Evolutionary conservation across 1,284 basidiomycete species (phyloP).

Genomic region (Apiotrichum veenhuisii): DNA sequence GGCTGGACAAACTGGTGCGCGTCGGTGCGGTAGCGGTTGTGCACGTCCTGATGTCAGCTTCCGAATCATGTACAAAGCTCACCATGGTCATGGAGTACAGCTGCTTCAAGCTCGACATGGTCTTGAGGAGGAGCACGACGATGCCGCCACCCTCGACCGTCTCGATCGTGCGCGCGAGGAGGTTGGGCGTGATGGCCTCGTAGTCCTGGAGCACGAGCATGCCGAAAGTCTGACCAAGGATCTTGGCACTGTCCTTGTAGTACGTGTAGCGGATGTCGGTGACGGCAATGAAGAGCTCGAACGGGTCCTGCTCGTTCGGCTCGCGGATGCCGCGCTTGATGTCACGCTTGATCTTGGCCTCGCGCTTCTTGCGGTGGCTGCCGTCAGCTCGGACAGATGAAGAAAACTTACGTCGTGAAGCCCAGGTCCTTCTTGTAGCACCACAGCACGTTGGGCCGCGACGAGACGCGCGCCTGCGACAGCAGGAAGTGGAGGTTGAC

Average conservation of each 20-base stretch:
- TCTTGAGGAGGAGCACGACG: conserved; percentile 86
- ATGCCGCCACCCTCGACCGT: conserved; percentile 97
- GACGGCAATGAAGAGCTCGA: conserved; percentile 97
- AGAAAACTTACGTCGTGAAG: conserved; percentile 70
- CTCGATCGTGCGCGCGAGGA: conserved; percentile 94
- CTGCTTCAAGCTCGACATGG: conserved; percentile 90
- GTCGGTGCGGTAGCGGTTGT: conserved; percentile 85
- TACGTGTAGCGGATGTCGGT: conserved; percentile 98
- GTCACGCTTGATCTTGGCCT: conserved; percentile 90
- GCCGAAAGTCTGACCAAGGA: conserved; percentile 94
- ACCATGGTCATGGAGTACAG: conserved; percentile 97
- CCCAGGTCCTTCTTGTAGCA: conserved; percentile 97
- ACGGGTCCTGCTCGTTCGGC: conserved; percentile 91
- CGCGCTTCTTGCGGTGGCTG: conserved; percentile 93
- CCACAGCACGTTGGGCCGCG: conserved; percentile 88
- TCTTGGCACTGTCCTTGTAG: conserved; percentile 93
- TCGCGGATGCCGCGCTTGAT: conserved; percentile 91
- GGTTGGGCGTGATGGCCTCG: conserved; percentile 95
- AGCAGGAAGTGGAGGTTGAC: conserved; percentile 94
- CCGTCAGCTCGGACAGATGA: conserved; percentile 10
- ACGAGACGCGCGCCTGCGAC: conserved; percentile 82
- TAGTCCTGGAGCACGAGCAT: conserved; percentile 99
- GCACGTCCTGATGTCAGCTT: conserved; percentile 68
- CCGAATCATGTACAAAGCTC: conserved; percentile 24
- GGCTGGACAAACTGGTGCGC: conserved; percentile 86